These are phyloP conservation scores for Ophiostoma tasmaniense DNA, from an alignment of 2,329 filamentous ascomycete genomes.

Conservation along the genomic window DNA sequence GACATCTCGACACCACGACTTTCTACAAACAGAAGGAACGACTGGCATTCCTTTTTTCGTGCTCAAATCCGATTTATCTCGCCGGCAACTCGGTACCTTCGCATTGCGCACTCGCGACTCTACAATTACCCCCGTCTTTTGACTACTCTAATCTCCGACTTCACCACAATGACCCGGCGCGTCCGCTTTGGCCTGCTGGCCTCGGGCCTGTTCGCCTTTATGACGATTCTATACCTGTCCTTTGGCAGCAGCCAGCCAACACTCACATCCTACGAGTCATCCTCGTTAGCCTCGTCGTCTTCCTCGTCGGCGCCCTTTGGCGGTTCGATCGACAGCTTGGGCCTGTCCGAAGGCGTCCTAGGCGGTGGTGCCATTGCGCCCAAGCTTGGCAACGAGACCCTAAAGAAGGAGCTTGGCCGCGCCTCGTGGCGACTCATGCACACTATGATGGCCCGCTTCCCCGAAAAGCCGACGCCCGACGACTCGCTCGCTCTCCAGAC, in stretches of 20 bases:
- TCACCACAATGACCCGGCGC: slow-evolving; percentile 17
- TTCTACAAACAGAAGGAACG: neutral
- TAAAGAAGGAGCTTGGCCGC: slow-evolving; percentile 58
- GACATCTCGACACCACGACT: neutral
- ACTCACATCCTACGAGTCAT: neutral
- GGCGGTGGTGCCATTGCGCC: slow-evolving; percentile 66
- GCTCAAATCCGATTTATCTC: neutral
- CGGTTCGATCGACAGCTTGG: slow-evolving; percentile 23
- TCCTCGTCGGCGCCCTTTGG: slow-evolving; percentile 9
- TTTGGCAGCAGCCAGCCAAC: slow-evolving; percentile 12
- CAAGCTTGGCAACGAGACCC: slow-evolving; percentile 73
- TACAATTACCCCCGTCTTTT: neutral
- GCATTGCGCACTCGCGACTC: neutral
- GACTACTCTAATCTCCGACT: neutral
- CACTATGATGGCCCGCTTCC: slow-evolving; percentile 62
- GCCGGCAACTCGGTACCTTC: neutral
- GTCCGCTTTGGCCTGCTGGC: slow-evolving; percentile 15
- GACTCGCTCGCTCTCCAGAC: slow-evolving; percentile 55
- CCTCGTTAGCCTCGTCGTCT: neutral
- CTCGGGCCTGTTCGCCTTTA: slow-evolving; percentile 13
- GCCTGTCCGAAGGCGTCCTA: slow-evolving; percentile 44
- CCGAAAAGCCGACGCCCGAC: slow-evolving; percentile 53
- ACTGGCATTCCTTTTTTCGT: neutral
- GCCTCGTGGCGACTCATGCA: slow-evolving; percentile 63
- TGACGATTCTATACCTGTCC: slow-evolving; percentile 16